Conservation (phyloP, 2,329 filamentous ascomycete genomes). For the Aureobasidium sp. region DNA sequence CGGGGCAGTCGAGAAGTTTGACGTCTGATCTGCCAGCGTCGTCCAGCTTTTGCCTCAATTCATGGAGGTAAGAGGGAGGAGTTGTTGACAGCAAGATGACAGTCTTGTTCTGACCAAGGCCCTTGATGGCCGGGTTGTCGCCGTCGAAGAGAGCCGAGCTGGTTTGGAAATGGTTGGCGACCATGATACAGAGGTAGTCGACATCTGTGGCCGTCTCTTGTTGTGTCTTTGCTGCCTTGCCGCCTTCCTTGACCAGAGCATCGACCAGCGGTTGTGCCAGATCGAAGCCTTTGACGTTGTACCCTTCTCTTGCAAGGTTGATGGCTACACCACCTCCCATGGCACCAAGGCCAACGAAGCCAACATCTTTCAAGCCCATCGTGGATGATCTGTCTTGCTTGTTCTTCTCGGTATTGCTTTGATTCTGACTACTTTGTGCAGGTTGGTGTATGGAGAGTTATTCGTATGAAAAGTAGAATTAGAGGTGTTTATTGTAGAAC, state of each 20-base stretch:
- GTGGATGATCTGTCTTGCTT: background rate
- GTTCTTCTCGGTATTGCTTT: background rate
- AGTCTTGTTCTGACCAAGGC: constrained; percentile 49
- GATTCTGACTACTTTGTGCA: background rate
- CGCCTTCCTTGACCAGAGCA: constrained; percentile 55
- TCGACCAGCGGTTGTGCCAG: constrained; percentile 59
- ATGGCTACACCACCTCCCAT: constrained; percentile 80
- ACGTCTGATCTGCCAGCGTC: constrained; percentile 52
- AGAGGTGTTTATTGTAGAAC: background rate
- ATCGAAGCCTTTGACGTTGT: constrained; percentile 61
- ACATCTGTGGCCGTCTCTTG: constrained; percentile 52
- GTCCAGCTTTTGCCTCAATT: constrained; percentile 49
- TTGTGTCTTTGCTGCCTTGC: constrained; percentile 49
- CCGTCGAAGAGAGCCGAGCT: constrained; percentile 56
- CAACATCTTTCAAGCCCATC: constrained; percentile 36
- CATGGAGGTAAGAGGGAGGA: constrained; percentile 55
- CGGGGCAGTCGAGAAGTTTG: constrained; percentile 60
- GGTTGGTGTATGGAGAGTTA: too few species aligned
- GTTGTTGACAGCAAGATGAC: constrained; percentile 64
- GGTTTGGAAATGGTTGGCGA: constrained; percentile 62
- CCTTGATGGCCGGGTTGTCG: constrained; percentile 42
- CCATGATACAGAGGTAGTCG: constrained; percentile 62
- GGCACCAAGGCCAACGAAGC: constrained; percentile 68
- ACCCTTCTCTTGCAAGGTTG: constrained; percentile 58
- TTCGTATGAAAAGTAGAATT: background rate